Conservation (phyloP, 345 rosid genomes). For the Salix exigua region DNA sequence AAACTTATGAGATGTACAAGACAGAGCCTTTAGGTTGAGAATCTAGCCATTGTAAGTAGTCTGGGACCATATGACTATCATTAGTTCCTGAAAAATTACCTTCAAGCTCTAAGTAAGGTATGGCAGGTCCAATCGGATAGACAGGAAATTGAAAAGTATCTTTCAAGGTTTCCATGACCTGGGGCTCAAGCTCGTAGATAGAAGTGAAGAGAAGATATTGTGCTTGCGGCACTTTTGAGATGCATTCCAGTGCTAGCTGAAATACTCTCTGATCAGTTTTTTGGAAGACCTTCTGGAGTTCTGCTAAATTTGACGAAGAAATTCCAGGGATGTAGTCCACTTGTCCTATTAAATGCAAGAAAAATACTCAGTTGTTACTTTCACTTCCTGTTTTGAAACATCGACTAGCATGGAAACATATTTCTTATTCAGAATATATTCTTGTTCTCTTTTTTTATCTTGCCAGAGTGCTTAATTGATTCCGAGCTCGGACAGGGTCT, state of each 20-base stretch:
- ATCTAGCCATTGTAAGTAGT: conserved; percentile 37
- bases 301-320: conserved; percentile 28
- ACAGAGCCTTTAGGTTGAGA: conserved; percentile 36
- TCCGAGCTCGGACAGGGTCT: too few species aligned
- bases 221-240: conserved; percentile 40
- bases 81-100: too few species aligned
- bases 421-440: too few species aligned
- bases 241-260: conserved; percentile 34
- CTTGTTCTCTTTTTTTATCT: too few species aligned
- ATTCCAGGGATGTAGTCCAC: conserved; percentile 41
- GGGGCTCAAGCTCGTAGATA: conserved; percentile 45
- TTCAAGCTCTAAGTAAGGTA: conserved; percentile 26
- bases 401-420: too few species aligned
- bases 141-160: conserved; percentile 22
- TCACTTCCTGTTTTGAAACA: too few species aligned
- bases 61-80: too few species aligned
- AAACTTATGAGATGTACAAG: conserved; percentile 39
- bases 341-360: not conserved
- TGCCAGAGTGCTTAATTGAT: too few species aligned
- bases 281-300: conserved; percentile 30
- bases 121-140: conserved; percentile 38
- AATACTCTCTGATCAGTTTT: conserved; percentile 21
- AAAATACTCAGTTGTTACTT: too few species aligned
- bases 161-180: conserved; percentile 27
- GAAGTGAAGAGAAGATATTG: conserved; percentile 53